These are phyloP conservation scores for Hysterangium stoloniferum DNA, from an alignment of 768 basidiomycete genomes.

Conservation along the genomic window DNA sequence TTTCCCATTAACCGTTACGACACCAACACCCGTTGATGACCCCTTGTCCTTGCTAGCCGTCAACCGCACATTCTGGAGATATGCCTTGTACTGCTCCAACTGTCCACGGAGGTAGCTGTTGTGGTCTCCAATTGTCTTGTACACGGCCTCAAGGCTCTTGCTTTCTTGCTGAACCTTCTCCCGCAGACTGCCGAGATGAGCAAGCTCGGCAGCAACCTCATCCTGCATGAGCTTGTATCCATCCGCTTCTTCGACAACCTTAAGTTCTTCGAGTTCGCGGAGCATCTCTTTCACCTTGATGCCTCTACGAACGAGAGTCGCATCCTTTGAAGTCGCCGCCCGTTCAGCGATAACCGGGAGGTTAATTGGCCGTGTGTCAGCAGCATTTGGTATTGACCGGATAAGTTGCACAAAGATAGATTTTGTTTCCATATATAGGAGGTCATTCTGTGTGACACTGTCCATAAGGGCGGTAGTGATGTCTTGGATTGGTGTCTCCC, in stretches of 20 bases:
- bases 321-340: conserved; percentile 96
- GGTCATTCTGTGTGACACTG: conserved; percentile 93
- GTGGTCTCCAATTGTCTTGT: conserved; percentile 99
- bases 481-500: conserved; percentile 99
- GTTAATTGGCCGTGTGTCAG: conserved; percentile 84
- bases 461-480: conserved; percentile 95
- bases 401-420: conserved; percentile 98
- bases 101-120: conserved; percentile 95
- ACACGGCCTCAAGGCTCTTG: conserved; percentile 89
- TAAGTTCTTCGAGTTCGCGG: conserved; percentile 86
- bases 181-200: conserved; percentile 90
- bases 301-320: conserved; percentile 88
- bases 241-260: conserved; percentile 75
- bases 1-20: conserved; percentile 92
- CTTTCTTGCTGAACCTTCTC: conserved; percentile 95
- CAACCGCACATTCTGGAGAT: conserved; percentile 93
- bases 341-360: conserved; percentile 84
- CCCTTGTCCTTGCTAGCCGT: conserved; percentile 88
- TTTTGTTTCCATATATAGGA: conserved; percentile 99
- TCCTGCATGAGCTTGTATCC: conserved; percentile 95
- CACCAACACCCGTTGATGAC: conserved; percentile 81
- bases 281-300: conserved; percentile 99
- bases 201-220: conserved; percentile 91
- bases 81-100: conserved; percentile 99
- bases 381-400: conserved; percentile 81